A percentile compares a stretch with the other conserved stretches of the same genome.
These are phyloP conservation scores for Podochytrium sp. DNA, from an alignment of 192 early-diverging fungal species.

Conservation along the genomic window DNA sequence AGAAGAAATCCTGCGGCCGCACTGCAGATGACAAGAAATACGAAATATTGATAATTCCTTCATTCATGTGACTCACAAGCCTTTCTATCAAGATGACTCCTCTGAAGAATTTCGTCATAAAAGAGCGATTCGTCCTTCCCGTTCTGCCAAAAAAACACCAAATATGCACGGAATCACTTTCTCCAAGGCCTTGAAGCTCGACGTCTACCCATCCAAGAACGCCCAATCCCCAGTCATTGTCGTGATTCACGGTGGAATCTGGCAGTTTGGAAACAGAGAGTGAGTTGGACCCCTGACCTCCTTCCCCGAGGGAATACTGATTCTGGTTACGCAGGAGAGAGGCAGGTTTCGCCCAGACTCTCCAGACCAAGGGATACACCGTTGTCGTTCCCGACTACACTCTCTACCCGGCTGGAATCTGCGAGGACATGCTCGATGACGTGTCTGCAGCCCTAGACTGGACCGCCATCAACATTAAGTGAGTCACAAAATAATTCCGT, in stretches of 20 bases:
- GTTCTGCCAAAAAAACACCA: no score
- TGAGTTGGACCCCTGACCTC: no score
- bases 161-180: conserved; percentile 6
- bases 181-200: conserved; percentile 6
- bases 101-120: no score
- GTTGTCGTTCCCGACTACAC: conserved; percentile 50
- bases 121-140: no score
- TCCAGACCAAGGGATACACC: conserved; percentile 33
- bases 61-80: no score
- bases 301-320: no score
- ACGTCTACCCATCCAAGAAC: conserved; percentile 20
- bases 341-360: conserved; percentile 36
- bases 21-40: no score
- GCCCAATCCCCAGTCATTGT: conserved; percentile 41
- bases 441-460: conserved; percentile 37
- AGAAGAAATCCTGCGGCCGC: no score
- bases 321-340: conserved; percentile 35
- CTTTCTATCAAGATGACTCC: no score
- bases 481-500: no score
- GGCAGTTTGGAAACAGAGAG: conserved; percentile 42
- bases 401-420: conserved; percentile 40
- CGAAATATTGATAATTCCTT: no score
- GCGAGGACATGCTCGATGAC: conserved; percentile 46
- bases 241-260: conserved; percentile 51
- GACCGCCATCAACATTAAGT: conserved; percentile 37